Conservation (phyloP, 495 filamentous ascomycete genomes). For the Hypoxylon intermedium region DNA sequence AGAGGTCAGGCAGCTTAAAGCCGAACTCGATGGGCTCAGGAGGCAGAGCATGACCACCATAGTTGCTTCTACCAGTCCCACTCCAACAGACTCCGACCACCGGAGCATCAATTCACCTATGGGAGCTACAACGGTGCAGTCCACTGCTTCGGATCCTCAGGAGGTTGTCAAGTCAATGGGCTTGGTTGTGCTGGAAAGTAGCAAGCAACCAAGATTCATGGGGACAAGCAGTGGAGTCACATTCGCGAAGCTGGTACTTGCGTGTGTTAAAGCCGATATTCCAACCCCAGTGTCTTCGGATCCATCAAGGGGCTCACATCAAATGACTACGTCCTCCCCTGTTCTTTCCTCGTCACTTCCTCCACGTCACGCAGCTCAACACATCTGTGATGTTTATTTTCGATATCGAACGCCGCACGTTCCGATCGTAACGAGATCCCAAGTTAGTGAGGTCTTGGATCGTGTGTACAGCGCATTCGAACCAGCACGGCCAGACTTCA, state of each 20-base stretch:
- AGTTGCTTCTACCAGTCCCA: background rate
- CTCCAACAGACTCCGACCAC: conserved; percentile 4
- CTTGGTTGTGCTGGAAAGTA: conserved; percentile 33
- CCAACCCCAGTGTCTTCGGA: conserved; percentile 15
- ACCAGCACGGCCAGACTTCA: background rate
- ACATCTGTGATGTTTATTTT: conserved; percentile 39
- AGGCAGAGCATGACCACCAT: conserved; percentile 16
- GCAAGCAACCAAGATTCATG: conserved; percentile 38
- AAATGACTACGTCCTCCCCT: conserved; percentile 19
- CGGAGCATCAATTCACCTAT: conserved; percentile 13
- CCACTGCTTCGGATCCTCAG: conserved; percentile 23
- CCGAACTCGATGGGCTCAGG: conserved; percentile 28
- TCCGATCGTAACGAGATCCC: conserved; percentile 29
- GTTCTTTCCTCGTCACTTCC: conserved; percentile 33
- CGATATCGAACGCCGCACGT: conserved; percentile 40
- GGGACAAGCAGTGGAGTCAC: conserved; percentile 39
- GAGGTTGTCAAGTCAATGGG: conserved; percentile 38
- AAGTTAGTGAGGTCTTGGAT: conserved; percentile 29
- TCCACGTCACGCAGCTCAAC: conserved; percentile 38
- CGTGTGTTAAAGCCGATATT: conserved; percentile 33
- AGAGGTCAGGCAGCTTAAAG: conserved; percentile 30
- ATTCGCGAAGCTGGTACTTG: conserved; percentile 41
- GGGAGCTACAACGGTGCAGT: conserved; percentile 11
- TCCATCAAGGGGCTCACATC: conserved; percentile 14
- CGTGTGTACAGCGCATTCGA: conserved; percentile 25